A percentile compares a stretch with the other conserved stretches of the same genome.
Conservation (phyloP, 2,329 filamentous ascomycete species). For the Penicillium nordicum region DNA sequence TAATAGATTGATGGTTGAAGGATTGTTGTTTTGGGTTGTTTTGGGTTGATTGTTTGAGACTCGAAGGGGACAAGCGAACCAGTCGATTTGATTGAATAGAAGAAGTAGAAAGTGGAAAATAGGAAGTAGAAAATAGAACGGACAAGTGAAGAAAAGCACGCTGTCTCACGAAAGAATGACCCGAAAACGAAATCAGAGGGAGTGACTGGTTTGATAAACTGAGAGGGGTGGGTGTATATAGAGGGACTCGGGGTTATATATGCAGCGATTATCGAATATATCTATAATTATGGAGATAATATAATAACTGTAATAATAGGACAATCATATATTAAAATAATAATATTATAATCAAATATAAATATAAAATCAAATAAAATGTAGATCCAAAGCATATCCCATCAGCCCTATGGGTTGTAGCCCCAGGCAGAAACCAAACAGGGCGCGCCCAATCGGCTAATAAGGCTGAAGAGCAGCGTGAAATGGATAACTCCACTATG, state of each 20-base stretch:
- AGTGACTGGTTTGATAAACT: background rate
- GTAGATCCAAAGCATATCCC: background rate
- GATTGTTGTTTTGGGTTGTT: no score
- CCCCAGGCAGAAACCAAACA: slow-evolving; percentile 7
- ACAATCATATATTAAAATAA: background rate
- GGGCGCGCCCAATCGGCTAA: slow-evolving; percentile 6
- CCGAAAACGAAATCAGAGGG: background rate
- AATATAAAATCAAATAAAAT: background rate
- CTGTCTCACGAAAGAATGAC: background rate
- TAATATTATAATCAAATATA: background rate
- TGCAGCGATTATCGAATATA: background rate
- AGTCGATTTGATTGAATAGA: background rate
- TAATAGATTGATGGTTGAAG: background rate
- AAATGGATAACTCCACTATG: background rate
- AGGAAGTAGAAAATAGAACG: background rate
- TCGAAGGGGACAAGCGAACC: background rate
- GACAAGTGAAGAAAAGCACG: background rate
- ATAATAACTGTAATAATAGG: background rate
- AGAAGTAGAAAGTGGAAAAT: background rate
- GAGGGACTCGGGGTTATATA: background rate
- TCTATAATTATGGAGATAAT: background rate
- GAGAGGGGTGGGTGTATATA: background rate
- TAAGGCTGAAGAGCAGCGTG: background rate
- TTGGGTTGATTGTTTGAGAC: no score
- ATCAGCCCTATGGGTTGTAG: slow-evolving; percentile 7